These are phyloP conservation scores for Vairimorpha necatrix DNA, from an alignment of 371 early-diverging fungal genomes.

Conservation along the genomic window DNA sequence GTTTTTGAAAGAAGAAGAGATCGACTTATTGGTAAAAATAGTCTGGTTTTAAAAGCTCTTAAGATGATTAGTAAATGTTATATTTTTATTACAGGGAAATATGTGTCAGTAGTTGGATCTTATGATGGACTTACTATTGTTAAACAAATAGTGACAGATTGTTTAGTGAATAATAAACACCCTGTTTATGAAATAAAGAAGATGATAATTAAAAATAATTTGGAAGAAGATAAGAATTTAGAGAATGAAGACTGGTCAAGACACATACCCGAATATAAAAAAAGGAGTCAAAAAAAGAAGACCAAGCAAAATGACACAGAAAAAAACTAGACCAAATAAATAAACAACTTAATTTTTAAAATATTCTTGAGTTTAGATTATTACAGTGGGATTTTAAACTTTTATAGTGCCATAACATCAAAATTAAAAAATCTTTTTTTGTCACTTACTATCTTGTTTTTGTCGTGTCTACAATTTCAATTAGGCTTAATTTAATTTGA, in stretches of 20 bases:
- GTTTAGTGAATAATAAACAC: constrained; percentile 91
- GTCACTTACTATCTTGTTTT: too few relatives aligned
- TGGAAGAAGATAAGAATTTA: constrained; percentile 86
- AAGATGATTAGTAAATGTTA: constrained; percentile 89
- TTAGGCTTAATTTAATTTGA: too few relatives aligned
- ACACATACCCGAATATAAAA: constrained; percentile 91
- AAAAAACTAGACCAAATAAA: too few relatives aligned
- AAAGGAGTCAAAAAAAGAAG: constrained; percentile 74
- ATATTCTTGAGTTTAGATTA: too few relatives aligned
- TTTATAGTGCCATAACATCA: too few relatives aligned
- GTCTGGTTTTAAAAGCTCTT: constrained; percentile 87
- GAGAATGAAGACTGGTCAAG: constrained; percentile 92
- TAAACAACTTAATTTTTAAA: too few relatives aligned
- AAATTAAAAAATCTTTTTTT: too few relatives aligned
- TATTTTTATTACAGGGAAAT: constrained; percentile 91
- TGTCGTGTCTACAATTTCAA: too few relatives aligned
- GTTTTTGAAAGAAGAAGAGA: constrained; percentile 92
- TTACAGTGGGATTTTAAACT: too few relatives aligned
- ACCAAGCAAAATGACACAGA: constrained; percentile 57
- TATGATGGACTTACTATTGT: constrained; percentile 75
- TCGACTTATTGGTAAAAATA: constrained; percentile 88
- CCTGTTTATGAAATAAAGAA: constrained; percentile 97
- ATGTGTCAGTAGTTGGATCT: constrained; percentile 85
- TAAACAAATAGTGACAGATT: constrained; percentile 80
- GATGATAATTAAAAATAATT: constrained; percentile 91